These are phyloP conservation scores for Pestalotiopsis fici DNA, from an alignment of 2,329 filamentous ascomycete genomes.

Conservation along the genomic window DNA sequence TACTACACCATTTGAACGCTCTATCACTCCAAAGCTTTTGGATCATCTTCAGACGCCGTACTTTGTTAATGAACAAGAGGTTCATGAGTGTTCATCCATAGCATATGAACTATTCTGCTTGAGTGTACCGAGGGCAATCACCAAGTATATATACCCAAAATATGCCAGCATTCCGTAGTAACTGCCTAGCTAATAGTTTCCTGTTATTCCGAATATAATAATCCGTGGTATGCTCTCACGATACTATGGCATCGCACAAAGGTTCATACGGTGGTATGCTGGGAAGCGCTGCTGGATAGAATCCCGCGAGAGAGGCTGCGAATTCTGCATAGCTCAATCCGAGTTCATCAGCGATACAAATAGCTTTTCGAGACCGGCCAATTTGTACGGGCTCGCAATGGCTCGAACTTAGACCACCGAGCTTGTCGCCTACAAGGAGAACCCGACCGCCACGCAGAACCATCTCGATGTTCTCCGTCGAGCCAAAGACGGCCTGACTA, in stretches of 20 bases:
- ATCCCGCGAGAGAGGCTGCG: constrained; percentile 17
- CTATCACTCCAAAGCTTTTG: no score
- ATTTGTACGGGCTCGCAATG: constrained; percentile 21
- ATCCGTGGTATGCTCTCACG: no score
- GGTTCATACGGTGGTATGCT: constrained; percentile 38
- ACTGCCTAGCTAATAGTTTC: no score
- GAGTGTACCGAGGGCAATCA: no score
- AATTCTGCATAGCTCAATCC: constrained; percentile 21
- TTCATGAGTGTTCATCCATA: no score
- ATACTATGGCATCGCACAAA: constrained; percentile 12
- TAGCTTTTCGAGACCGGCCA: constrained; percentile 15
- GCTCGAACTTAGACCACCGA: constrained; percentile 10
- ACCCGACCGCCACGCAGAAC: constrained; percentile 27
- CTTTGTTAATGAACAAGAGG: no score
- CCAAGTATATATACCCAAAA: no score
- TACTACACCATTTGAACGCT: no score
- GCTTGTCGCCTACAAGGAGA: constrained; percentile 16
- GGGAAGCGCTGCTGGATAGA: constrained; percentile 33
- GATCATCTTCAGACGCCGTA: no score
- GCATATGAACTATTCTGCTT: no score
- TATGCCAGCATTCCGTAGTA: no score
- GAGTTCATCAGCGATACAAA: constrained; percentile 24
- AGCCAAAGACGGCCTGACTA: constrained; percentile 20
- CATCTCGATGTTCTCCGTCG: constrained; percentile 23
- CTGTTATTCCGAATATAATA: no score